Percentiles rank a stretch among this genome's conserved stretches.
Conservation (phyloP, 1,284 basidiomycete genomes). For the Trametes hirsuta region DNA sequence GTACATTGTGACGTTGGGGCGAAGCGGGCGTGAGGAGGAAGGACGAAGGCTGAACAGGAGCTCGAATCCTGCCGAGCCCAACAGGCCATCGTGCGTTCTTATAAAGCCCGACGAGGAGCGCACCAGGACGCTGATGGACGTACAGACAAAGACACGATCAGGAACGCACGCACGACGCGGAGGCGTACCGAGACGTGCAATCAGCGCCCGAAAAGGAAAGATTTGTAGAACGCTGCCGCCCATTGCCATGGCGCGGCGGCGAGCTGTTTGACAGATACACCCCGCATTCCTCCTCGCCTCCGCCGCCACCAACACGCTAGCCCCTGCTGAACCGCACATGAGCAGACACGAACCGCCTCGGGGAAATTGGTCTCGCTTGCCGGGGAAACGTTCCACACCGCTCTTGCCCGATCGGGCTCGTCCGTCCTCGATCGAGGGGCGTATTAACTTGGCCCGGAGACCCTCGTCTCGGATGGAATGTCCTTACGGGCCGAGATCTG, state of each 20-base stretch:
- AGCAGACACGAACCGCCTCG: background rate
- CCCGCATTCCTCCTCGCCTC: too few relatives aligned
- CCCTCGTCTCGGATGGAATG: background rate
- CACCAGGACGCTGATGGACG: background rate
- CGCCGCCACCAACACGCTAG: too few relatives aligned
- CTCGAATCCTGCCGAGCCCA: background rate
- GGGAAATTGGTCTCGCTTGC: background rate
- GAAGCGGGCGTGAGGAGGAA: slow-evolving; percentile 1
- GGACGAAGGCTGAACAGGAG: background rate
- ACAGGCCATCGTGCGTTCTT: background rate
- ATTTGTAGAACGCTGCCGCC: slow-evolving; percentile 10
- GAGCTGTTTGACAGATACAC: background rate
- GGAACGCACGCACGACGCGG: slow-evolving; percentile 3
- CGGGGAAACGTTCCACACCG: background rate
- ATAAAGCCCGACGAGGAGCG: background rate
- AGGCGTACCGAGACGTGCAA: background rate
- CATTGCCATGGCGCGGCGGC: background rate
- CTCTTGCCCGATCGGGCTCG: background rate
- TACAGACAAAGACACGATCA: slow-evolving; percentile 11
- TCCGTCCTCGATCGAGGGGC: background rate
- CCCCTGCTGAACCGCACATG: background rate
- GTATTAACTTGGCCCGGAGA: background rate
- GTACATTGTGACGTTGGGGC: slow-evolving; percentile 18
- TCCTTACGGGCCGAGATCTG: background rate
- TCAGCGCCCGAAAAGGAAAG: slow-evolving; percentile 4